Evolutionary conservation across 2,329 filamentous ascomycete genomes (phyloP), one percentile per base, ranked within the genome.

Genomic region (Iodosphaeria phyllophila): DNA sequence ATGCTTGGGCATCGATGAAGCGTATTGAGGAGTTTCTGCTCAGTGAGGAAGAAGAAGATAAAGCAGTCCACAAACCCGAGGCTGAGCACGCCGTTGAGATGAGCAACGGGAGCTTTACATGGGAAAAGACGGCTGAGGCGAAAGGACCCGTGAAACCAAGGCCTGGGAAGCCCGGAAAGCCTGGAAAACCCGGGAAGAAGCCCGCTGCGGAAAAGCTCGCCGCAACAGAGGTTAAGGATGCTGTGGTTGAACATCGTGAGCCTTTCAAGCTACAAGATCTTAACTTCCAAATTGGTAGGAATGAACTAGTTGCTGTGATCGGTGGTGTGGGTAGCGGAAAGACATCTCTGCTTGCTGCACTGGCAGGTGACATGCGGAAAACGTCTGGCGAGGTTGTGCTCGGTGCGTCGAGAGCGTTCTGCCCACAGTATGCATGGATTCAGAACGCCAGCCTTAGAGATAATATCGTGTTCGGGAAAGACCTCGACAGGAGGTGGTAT

Each of bases 341-440:
- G 53, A 89, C 66, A 25, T 93, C 84, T 0, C 53, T 98, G 2
- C 65, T 98, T 3, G 77, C 82, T 17, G 83, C 86, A 1, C 54
- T 98, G 22, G 86, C 84, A 1, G 86, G 89, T 13, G 86, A 95
- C 34, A 95, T 95, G 86, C 71, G 83, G 22, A 76, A 74, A 45
- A 91, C 78, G 0, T 54, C 52, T 4, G 83, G 83, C 8, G 62
- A 74, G 18, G 64, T 91, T 5, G 63, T 68, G 0, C 64, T 89
- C 36, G 79, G 84, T 20, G 80, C 80, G 0, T 74, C 71, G 3
- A 63, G 84, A 32, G 80, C 86, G 0, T 93, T 92, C 40, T 95
- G 89, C 35, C 86, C 86, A 0, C 86, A 98, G 44, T 92, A 92
- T 42, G 80, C 89, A 0, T 98, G 89, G 89, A 92, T 98, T 24